Conservation (phyloP, 768 basidiomycete species). For the Mycena galericulata region DNA sequence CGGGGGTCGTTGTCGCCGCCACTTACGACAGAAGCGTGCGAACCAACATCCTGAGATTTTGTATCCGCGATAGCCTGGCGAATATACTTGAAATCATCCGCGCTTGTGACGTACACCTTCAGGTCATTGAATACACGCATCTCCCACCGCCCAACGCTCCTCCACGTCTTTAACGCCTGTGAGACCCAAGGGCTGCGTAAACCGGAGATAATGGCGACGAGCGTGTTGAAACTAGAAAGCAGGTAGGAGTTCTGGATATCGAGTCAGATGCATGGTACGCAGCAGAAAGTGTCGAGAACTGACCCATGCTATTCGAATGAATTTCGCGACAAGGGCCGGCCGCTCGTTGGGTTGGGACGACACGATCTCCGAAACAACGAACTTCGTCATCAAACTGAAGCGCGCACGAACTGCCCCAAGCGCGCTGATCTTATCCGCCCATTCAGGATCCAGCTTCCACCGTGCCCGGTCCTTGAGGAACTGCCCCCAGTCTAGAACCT, state of each 20-base stretch:
- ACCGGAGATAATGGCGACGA: conserved; percentile 85
- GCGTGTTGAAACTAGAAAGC: conserved; percentile 80
- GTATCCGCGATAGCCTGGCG: conserved; percentile 76
- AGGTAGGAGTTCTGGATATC: conserved; percentile 78
- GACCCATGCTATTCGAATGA: conserved; percentile 90
- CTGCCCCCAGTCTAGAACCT: conserved; percentile 86
- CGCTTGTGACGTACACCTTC: conserved; percentile 70
- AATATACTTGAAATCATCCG: conserved; percentile 81
- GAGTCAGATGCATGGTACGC: conserved; percentile 14
- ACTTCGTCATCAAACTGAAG: conserved; percentile 88
- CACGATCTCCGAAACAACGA: conserved; percentile 84
- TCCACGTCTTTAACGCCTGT: conserved; percentile 76
- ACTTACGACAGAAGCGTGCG: conserved; percentile 67
- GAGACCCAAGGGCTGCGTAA: conserved; percentile 77
- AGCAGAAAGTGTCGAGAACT: conserved; percentile 41
- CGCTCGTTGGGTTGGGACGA: conserved; percentile 78
- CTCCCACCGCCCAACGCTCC: conserved; percentile 76
- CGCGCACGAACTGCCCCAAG: conserved; percentile 81
- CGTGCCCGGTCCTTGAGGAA: conserved; percentile 82
- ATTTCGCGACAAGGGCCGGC: conserved; percentile 74
- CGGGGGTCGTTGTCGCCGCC: conserved; percentile 54
- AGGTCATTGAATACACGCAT: conserved; percentile 79
- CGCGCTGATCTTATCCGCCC: conserved; percentile 73
- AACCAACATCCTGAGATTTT: conserved; percentile 66
- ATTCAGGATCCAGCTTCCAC: conserved; percentile 72